Evolutionary conservation across 2,329 filamentous ascomycete species (phyloP), one percentile per base, ranked within the genome.

Genomic region (Penicillium freii): DNA sequence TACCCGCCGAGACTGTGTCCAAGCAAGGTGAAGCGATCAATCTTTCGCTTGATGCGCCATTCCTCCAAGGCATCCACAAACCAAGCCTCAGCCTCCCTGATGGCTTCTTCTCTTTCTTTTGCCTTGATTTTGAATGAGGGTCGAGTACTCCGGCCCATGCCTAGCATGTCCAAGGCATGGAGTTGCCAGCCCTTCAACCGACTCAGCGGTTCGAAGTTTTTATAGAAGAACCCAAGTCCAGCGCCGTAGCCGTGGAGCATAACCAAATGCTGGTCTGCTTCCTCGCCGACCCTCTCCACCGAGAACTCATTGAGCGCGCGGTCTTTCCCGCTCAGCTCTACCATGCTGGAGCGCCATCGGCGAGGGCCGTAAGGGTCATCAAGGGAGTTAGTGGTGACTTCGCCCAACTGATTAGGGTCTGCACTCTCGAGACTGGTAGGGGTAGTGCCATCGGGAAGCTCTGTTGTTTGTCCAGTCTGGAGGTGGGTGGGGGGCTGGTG

Each of bases 201-300:
- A 45, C 88, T 92, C 34, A 99, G 78, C 6, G 88, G 86, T 74
- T 99, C 94, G 59, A 96, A 96, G 73, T 99, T 99, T 77, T 94
- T 93, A 81, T 97, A 99, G 81, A 96, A 99, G 77, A 99, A 97
- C 23, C 93, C 94, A 0, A 99, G 82, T 0, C 94, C 94, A 2
- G 94, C 94, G 46, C 94, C 94, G 74, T 99, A 99, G 60, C 94
- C 94, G 72, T 99, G 94, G 5, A 99, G 80, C 85, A 99, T 96
- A 44, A 99, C 93, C 17, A 99, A 81, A 43, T 91, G 94, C 69
- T 97, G 88, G 46, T 95, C 88, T 0, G 86, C 84, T 5, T 87
- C 76, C 71, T 97, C 92, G 36, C 87, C 91, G 1, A 91, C 78
- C 49, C 92, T 83, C 77, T 96, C 91, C 2, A 99, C 85, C 1